phyloP scores from a whole-genome alignment of 768 basidiomycete genomes.

The Suillus weaverae region DNA sequence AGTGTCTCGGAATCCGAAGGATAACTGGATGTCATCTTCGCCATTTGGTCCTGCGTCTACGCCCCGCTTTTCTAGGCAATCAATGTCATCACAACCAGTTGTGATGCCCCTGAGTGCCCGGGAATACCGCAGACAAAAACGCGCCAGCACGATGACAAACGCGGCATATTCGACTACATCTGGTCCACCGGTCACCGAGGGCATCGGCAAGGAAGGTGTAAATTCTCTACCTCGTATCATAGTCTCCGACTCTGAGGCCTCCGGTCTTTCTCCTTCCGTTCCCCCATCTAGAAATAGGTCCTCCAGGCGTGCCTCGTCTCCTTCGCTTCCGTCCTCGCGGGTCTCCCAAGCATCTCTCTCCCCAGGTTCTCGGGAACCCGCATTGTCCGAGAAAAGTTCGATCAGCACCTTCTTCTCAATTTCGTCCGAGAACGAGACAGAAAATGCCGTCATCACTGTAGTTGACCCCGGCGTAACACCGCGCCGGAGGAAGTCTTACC shows the following conservation, averaged over 20 bases:
- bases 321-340: conserved; percentile 16
- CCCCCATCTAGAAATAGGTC: background rate
- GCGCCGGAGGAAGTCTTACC: conserved; percentile 24
- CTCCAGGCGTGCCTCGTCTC: conserved; percentile 11
- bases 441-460: background rate
- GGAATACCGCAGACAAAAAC: conserved; percentile 27
- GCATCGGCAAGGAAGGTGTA: conserved; percentile 13
- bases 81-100: conserved; percentile 28
- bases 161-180: background rate
- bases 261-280: background rate
- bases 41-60: conserved; percentile 31
- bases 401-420: conserved; percentile 26
- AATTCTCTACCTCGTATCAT: background rate
- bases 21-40: conserved; percentile 28
- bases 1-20: conserved; percentile 24
- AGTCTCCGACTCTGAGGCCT: background rate
- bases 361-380: conserved; percentile 11
- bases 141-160: conserved; percentile 8
- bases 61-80: conserved; percentile 31
- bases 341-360: background rate
- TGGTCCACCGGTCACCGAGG: background rate
- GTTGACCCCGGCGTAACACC: background rate
- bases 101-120: conserved; percentile 33
- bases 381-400: conserved; percentile 31
- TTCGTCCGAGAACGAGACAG: conserved; percentile 18